A percentile compares a stretch with the other conserved stretches of the same genome.
Evolutionary conservation across 2,329 filamentous ascomycete species (phyloP).

Genomic region (Pestalotiopsis sp.): DNA sequence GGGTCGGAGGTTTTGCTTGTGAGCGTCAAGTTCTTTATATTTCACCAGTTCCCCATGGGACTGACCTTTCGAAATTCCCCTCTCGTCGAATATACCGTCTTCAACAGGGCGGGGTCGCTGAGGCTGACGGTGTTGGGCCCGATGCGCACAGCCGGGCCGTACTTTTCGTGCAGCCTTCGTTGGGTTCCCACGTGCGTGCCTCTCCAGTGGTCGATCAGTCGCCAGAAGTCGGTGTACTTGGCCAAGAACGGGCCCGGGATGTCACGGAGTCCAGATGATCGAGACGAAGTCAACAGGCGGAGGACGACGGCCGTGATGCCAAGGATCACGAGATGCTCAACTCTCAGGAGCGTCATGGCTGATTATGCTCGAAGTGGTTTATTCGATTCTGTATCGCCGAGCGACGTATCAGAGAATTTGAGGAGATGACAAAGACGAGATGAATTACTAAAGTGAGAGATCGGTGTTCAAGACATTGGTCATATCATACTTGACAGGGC

Average conservation of each 20-base stretch:
- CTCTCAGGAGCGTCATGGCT: not conserved
- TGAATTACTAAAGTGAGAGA: no score
- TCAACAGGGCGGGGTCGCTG: not conserved
- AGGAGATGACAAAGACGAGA: no score
- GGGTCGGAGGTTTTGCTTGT: not conserved
- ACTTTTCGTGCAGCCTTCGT: constrained; percentile 7
- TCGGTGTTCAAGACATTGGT: no score
- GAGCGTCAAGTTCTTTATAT: not conserved
- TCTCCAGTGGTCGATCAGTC: not conserved
- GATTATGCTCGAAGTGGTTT: not conserved
- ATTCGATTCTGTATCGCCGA: no score
- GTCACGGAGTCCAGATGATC: not conserved
- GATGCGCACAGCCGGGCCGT: constrained; percentile 16
- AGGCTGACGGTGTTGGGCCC: constrained; percentile 4
- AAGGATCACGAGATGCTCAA: not conserved
- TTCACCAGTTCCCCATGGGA: not conserved
- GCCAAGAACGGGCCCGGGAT: constrained; percentile 18
- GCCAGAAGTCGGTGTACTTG: constrained; percentile 16
- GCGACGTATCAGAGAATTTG: no score
- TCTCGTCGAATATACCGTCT: constrained; percentile 26
- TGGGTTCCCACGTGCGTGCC: not conserved
- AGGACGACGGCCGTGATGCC: not conserved
- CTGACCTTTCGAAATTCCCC: not conserved
- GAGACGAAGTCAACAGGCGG: not conserved
- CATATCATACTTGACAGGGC: no score